Conservation (phyloP, 805 yeast species). For the Naumovozyma dairenensis region DNA sequence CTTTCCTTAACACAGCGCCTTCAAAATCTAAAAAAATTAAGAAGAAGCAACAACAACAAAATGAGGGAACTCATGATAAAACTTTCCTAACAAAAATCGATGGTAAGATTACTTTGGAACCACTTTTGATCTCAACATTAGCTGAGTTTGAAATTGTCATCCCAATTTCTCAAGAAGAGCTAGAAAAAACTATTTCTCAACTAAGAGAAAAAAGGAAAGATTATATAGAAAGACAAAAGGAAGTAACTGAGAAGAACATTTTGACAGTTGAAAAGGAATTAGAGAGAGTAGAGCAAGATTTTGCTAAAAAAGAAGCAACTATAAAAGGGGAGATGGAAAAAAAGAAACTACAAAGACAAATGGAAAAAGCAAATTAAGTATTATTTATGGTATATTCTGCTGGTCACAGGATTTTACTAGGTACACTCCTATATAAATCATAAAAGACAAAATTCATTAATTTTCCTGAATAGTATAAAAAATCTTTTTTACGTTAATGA, state of each 20-base stretch:
- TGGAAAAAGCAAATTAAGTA: too few relatives aligned
- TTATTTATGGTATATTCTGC: too few relatives aligned
- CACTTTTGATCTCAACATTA: slow-evolving; percentile 63
- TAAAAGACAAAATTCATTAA: too few relatives aligned
- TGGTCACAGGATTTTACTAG: too few relatives aligned
- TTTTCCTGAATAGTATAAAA: background rate
- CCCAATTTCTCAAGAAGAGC: slow-evolving; percentile 68
- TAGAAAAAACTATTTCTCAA: slow-evolving; percentile 48
- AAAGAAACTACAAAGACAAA: too few relatives aligned
- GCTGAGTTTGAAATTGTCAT: slow-evolving; percentile 62
- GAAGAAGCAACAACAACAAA: slow-evolving; percentile 37
- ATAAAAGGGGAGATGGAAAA: slow-evolving; percentile 18
- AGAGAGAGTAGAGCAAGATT: slow-evolving; percentile 51
- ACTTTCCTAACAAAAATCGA: slow-evolving; percentile 3
- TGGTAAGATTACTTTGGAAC: slow-evolving; percentile 57
- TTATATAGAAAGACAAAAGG: slow-evolving; percentile 62
- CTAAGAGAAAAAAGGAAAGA: slow-evolving; percentile 62
- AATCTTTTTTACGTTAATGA: too few relatives aligned
- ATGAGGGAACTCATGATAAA: slow-evolving; percentile 13
- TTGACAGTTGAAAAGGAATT: slow-evolving; percentile 68
- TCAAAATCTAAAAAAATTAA: slow-evolving; percentile 40
- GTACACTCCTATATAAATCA: too few relatives aligned
- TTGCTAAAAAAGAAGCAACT: slow-evolving; percentile 34
- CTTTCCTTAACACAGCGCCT: slow-evolving; percentile 37
- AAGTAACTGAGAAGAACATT: slow-evolving; percentile 62